These are phyloP conservation scores for Setaria viridis DNA, from an alignment of 202 grass and related monocot genomes.

Conservation along the genomic window DNA sequence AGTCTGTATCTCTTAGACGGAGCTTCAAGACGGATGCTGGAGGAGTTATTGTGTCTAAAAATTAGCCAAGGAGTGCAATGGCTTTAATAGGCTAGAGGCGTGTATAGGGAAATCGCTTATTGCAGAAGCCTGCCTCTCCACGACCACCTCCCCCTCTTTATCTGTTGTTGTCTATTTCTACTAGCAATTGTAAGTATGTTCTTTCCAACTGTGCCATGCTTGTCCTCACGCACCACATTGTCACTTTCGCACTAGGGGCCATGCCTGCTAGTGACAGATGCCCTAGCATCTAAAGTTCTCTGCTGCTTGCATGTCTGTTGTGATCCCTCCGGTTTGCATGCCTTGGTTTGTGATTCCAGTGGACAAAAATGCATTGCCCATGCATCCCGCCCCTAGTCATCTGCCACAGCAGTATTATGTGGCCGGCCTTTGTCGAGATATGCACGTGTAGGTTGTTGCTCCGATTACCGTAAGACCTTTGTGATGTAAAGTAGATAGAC, in stretches of 20 bases:
- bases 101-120: slow-evolving; percentile 54
- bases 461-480: neutral
- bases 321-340: neutral
- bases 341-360: neutral
- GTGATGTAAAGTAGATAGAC: neutral
- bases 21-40: neutral
- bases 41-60: neutral
- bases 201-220: slow-evolving; percentile 25
- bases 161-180: neutral
- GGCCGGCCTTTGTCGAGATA: neutral
- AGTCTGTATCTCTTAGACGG: neutral
- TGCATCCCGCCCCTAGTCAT: neutral
- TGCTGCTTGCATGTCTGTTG: neutral
- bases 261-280: neutral
- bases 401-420: neutral
- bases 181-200: neutral
- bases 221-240: neutral
- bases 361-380: neutral
- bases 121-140: slow-evolving; percentile 44
- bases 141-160: neutral
- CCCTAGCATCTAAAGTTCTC: neutral
- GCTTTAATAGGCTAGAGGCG: slow-evolving; percentile 48
- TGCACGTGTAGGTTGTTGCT: neutral
- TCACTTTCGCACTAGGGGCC: neutral
- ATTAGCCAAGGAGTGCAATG: neutral